phyloP scores from a whole-genome alignment of 257 asterid species.

The Perilla frutescens region DNA sequence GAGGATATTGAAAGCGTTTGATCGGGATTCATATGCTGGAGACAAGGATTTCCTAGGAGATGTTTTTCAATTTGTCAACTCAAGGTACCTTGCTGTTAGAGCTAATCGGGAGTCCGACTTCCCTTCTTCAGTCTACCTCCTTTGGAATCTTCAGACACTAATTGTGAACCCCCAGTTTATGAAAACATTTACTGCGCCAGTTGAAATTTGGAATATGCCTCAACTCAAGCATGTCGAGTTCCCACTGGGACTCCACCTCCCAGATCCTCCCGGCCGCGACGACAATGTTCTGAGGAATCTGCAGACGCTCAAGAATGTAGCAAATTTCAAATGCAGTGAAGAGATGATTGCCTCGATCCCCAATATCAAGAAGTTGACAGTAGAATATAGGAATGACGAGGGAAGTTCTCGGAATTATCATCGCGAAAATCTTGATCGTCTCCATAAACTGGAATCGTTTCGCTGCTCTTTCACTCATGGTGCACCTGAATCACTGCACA shows the following conservation, averaged over 20 bases:
- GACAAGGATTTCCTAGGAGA: not conserved
- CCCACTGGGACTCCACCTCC: not conserved
- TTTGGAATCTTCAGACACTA: not conserved
- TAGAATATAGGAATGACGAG: not conserved
- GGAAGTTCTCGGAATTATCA: not conserved
- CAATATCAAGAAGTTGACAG: not conserved
- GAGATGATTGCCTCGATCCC: not conserved
- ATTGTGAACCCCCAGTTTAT: not conserved
- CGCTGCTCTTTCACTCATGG: not conserved
- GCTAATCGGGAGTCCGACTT: not conserved
- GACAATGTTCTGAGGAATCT: not conserved
- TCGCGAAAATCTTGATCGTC: not conserved
- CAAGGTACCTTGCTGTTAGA: not conserved
- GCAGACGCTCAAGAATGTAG: not conserved
- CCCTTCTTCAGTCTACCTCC: not conserved
- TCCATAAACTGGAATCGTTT: slow-evolving; percentile 9
- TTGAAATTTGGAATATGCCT: not conserved
- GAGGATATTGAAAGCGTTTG: not conserved
- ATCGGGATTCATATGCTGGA: no score
- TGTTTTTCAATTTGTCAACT: not conserved
- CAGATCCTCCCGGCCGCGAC: not conserved
- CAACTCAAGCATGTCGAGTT: not conserved
- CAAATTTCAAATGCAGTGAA: not conserved
- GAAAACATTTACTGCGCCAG: not conserved
- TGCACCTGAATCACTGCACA: not conserved